Percentiles rank a stretch among this genome's conserved stretches.
phyloP scores from a whole-genome alignment of 2,329 filamentous ascomycete species.

The Arthrobotrys iridis region DNA sequence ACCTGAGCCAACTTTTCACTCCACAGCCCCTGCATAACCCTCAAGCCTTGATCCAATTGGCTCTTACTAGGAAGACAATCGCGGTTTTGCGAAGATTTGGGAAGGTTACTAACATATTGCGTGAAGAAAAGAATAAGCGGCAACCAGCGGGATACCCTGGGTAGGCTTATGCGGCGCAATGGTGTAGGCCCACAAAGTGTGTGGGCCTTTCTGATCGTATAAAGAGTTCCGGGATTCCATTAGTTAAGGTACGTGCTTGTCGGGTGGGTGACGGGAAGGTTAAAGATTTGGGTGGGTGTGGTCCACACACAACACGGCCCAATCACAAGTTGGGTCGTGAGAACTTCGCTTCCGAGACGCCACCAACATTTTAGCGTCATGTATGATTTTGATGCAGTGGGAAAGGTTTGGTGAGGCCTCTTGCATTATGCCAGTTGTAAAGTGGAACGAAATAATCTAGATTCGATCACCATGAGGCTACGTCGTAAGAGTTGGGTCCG shows the following conservation, averaged over 20 bases:
- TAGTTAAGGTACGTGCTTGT: conserved; percentile 21
- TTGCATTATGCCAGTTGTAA: conserved; percentile 31
- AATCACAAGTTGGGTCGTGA: conserved; percentile 20
- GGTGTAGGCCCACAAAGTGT: conserved; percentile 25
- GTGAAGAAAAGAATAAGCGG: conserved; percentile 48
- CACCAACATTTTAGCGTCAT: conserved; percentile 52
- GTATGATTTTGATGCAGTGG: conserved; percentile 33
- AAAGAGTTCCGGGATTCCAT: conserved; percentile 20
- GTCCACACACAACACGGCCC: conserved; percentile 16
- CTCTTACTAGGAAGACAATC: conserved; percentile 14
- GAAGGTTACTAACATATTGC: conserved; percentile 11
- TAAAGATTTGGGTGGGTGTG: conserved; percentile 25
- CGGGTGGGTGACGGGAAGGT: conserved; percentile 40
- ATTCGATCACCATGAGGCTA: conserved; percentile 25
- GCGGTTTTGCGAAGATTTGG: conserved; percentile 46
- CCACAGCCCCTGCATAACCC: conserved; percentile 45
- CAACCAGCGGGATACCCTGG: conserved; percentile 47
- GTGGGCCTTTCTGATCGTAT: conserved; percentile 8
- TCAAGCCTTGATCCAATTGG: conserved; percentile 41
- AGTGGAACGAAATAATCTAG: conserved; percentile 28
- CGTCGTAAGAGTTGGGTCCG: conserved; percentile 19
- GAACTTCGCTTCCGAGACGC: conserved; percentile 50
- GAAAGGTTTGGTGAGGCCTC: conserved; percentile 38
- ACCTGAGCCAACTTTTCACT: conserved; percentile 30
- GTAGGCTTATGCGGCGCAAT: conserved; percentile 45